These are phyloP conservation scores for Pichia eremophila DNA, from an alignment of 805 yeast genomes.

Conservation along the genomic window DNA sequence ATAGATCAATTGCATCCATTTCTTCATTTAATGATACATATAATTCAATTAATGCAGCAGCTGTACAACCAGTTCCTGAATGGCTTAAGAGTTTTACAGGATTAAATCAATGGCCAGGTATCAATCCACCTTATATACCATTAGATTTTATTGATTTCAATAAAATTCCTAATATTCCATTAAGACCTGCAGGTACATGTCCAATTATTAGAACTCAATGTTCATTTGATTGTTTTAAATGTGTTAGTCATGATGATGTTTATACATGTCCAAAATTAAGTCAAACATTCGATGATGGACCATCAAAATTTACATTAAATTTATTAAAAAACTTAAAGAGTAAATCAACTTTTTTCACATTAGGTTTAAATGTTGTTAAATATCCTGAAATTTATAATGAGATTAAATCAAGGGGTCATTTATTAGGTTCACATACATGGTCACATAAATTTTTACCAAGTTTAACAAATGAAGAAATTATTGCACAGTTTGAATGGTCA, in stretches of 20 bases:
- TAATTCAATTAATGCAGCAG: neutral
- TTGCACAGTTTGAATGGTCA: slow-evolving; percentile 90
- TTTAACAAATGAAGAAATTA: slow-evolving; percentile 66
- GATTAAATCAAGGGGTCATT: slow-evolving; percentile 55
- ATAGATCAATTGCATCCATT: neutral
- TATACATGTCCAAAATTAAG: slow-evolving; percentile 63
- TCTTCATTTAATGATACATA: neutral
- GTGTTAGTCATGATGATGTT: slow-evolving; percentile 69
- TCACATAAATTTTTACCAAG: slow-evolving; percentile 78
- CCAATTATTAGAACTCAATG: slow-evolving; percentile 45
- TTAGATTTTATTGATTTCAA: slow-evolving; percentile 56
- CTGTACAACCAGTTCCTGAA: slow-evolving; percentile 41
- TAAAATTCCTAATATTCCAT: slow-evolving; percentile 39
- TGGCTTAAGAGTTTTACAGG: slow-evolving; percentile 79
- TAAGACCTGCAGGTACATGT: slow-evolving; percentile 54
- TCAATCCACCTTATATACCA: slow-evolving; percentile 82
- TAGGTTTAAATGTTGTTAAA: slow-evolving; percentile 73
- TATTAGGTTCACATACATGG: slow-evolving; percentile 89
- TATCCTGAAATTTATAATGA: slow-evolving; percentile 63
- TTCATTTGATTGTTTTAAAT: slow-evolving; percentile 79
- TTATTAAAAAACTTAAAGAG: slow-evolving; percentile 43
- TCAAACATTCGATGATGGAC: slow-evolving; percentile 96
- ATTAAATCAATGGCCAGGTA: slow-evolving; percentile 71
- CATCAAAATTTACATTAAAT: slow-evolving; percentile 59
- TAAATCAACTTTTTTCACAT: slow-evolving; percentile 72